phyloP scores from a whole-genome alignment of 1,284 basidiomycete species.

The Ganoderma lucidum region DNA sequence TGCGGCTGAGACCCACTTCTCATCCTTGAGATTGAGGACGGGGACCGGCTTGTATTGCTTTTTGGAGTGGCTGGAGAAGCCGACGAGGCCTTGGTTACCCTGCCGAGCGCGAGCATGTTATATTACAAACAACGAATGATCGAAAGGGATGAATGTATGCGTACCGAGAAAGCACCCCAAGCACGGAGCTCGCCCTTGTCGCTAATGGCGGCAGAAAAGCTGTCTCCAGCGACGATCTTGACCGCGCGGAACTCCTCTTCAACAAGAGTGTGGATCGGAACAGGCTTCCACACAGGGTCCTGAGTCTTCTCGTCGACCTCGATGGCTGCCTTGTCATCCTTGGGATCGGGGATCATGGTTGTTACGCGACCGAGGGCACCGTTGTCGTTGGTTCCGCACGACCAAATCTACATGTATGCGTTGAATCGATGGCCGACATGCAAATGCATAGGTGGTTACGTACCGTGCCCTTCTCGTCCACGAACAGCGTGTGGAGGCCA shows the following conservation, averaged over 20 bases:
- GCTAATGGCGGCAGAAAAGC: slow-evolving; percentile 83
- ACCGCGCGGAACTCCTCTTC: slow-evolving; percentile 87
- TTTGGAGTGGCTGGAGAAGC: slow-evolving; percentile 76
- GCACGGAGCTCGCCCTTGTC: slow-evolving; percentile 82
- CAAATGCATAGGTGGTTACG: slow-evolving; percentile 43
- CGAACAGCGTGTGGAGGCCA: slow-evolving; percentile 85
- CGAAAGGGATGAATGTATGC: not conserved
- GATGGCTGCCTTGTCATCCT: slow-evolving; percentile 63
- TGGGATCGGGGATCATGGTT: slow-evolving; percentile 72
- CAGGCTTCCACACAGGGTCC: slow-evolving; percentile 77
- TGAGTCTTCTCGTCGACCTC: slow-evolving; percentile 85
- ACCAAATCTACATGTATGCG: slow-evolving; percentile 66
- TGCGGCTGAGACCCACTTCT: slow-evolving; percentile 82
- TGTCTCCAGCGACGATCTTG: slow-evolving; percentile 85
- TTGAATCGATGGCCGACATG: slow-evolving; percentile 7
- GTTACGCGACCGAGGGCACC: slow-evolving; percentile 90
- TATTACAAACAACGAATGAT: slow-evolving; percentile 3
- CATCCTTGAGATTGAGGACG: slow-evolving; percentile 73
- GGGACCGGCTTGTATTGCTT: slow-evolving; percentile 76
- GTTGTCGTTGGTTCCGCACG: slow-evolving; percentile 93
- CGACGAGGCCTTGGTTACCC: slow-evolving; percentile 85
- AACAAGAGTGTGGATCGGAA: slow-evolving; percentile 74
- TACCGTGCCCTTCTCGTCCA: slow-evolving; percentile 87
- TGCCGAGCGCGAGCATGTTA: slow-evolving; percentile 38
- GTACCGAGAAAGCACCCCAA: slow-evolving; percentile 93